Conservation (phyloP, 306 rosid species). For the Calophaca sinica region DNA sequence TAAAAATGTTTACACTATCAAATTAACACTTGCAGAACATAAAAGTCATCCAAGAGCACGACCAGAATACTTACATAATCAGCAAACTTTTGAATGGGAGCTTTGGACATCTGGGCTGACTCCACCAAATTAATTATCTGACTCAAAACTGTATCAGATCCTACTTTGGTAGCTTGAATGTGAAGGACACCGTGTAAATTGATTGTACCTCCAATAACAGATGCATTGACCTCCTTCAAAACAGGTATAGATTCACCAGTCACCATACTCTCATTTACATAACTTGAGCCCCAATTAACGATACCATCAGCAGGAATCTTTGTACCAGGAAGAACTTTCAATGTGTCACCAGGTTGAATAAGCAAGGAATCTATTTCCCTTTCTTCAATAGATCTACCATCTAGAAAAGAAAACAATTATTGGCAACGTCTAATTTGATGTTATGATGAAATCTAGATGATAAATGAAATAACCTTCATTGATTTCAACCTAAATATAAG, state of each 20-base stretch:
- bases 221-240: constrained; percentile 74
- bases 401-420: constrained; percentile 52
- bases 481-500: constrained; percentile 32
- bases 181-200: constrained; percentile 90
- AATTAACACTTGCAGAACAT: constrained; percentile 14
- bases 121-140: constrained; percentile 98
- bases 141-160: constrained; percentile 90
- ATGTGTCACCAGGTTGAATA: constrained; percentile 82
- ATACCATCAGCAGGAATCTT: constrained; percentile 93
- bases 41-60: constrained; percentile 27
- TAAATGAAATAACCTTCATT: constrained; percentile 30
- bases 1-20: constrained; percentile 14
- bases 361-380: constrained; percentile 93
- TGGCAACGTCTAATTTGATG: constrained; percentile 26
- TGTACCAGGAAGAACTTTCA: constrained; percentile 95
- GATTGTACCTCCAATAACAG: constrained; percentile 92
- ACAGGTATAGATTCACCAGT: constrained; percentile 92
- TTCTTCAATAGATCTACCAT: constrained; percentile 70
- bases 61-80: constrained; percentile 82
- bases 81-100: constrained; percentile 99
- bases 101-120: constrained; percentile 99
- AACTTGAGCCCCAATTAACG: constrained; percentile 90
- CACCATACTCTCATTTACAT: constrained; percentile 96
- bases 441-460: constrained; percentile 37
- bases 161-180: constrained; percentile 82